Evolutionary conservation across 2,329 filamentous ascomycete genomes (phyloP).

Genomic region (Phaeosphaeriaceae sp.): DNA sequence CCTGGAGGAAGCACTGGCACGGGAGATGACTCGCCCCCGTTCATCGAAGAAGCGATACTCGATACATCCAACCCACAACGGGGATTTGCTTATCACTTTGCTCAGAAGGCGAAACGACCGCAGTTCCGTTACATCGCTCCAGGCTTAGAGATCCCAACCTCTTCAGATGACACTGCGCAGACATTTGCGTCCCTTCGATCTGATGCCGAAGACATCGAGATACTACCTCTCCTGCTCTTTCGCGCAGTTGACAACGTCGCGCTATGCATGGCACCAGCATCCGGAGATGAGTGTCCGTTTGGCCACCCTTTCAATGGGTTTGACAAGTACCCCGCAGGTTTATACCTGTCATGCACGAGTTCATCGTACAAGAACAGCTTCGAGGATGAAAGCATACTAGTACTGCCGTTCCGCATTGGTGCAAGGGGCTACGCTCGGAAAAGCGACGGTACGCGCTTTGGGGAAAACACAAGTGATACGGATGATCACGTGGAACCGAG

Average conservation of each 20-base stretch:
- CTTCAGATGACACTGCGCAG: constrained; percentile 7
- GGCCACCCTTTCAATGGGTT: constrained; percentile 6
- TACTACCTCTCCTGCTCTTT: constrained; percentile 1
- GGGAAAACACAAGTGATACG: constrained; percentile 5
- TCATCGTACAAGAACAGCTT: constrained; percentile 2
- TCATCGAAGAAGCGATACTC: constrained; percentile 8
- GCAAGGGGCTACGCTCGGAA: constrained; percentile 20
- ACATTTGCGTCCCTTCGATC: constrained; percentile 6
- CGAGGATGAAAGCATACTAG: constrained; percentile 17
- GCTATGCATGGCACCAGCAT: background rate
- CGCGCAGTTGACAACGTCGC: background rate
- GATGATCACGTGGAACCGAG: background rate
- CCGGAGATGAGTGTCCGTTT: constrained; percentile 2
- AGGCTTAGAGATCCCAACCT: constrained; percentile 14
- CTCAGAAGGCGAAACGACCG: constrained; percentile 9
- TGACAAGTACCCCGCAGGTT: constrained; percentile 15
- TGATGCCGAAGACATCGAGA: background rate
- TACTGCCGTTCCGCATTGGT: constrained; percentile 27
- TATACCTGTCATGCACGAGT: constrained; percentile 16
- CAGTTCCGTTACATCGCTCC: constrained; percentile 22
- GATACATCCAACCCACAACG: constrained; percentile 10
- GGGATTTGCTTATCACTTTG: constrained; percentile 10
- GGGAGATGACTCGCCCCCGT: background rate
- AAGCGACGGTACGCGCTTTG: constrained; percentile 20
- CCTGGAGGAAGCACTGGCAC: background rate